These are phyloP conservation scores for Massarina eburnea DNA, from an alignment of 2,329 filamentous ascomycete species.

Conservation along the genomic window DNA sequence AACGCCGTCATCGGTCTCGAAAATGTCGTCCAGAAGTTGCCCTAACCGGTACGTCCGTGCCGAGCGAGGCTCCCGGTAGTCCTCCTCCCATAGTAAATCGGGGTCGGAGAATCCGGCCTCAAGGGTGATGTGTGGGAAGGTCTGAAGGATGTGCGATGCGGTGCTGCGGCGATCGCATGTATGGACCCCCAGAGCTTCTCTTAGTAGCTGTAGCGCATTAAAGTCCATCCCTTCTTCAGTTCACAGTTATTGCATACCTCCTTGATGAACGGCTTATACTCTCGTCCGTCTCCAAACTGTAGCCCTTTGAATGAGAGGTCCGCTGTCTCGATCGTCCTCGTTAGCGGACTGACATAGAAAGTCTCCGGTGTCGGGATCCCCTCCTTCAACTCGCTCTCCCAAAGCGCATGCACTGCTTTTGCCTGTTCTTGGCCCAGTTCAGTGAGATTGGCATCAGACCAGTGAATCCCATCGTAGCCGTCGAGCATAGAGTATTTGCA, in stretches of 20 bases:
- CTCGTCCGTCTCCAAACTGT: conserved; percentile 49
- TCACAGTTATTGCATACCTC: conserved; percentile 48
- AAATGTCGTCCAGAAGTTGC: conserved; percentile 56
- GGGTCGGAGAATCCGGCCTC: conserved; percentile 63
- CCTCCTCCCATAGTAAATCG: conserved; percentile 55
- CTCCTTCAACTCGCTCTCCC: conserved; percentile 53
- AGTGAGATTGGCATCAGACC: conserved; percentile 66
- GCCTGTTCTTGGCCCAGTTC: conserved; percentile 61
- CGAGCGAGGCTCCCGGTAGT: conserved; percentile 32
- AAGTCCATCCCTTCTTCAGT: not conserved
- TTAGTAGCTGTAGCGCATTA: conserved; percentile 47
- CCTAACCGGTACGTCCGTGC: conserved; percentile 29
- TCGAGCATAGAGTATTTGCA: conserved; percentile 66
- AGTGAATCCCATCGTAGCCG: conserved; percentile 62
- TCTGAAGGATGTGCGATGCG: conserved; percentile 51
- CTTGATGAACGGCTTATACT: conserved; percentile 63
- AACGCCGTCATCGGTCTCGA: conserved; percentile 46
- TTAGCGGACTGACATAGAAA: conserved; percentile 68
- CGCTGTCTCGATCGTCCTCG: conserved; percentile 64
- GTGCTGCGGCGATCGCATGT: conserved; percentile 66
- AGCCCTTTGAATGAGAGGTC: conserved; percentile 61
- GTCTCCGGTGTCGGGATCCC: conserved; percentile 63
- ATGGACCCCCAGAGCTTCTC: conserved; percentile 68
- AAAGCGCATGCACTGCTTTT: conserved; percentile 59
- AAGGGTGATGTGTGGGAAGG: conserved; percentile 56